Evolutionary conservation across 208 protist species (phyloP).

Genomic region (Trypanosoma melophagium): DNA sequence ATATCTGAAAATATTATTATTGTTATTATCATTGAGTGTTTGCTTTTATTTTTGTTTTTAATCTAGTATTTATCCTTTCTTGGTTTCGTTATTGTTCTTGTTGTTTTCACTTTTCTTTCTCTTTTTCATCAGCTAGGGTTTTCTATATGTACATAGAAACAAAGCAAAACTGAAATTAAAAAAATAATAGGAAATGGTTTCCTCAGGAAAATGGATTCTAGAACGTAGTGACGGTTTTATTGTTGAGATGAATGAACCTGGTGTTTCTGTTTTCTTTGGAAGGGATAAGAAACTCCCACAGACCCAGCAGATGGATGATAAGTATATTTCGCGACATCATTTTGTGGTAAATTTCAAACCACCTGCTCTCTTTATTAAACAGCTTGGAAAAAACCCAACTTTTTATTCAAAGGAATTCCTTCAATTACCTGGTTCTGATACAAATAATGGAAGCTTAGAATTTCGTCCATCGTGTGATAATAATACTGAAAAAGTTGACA

Average conservation of each 20-base stretch:
- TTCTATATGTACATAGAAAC: not conserved
- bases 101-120: not conserved
- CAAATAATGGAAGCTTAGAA: slow-evolving; percentile 4
- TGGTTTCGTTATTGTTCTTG: not conserved
- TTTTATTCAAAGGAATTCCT: slow-evolving; percentile 42
- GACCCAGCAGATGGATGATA: slow-evolving; percentile 44
- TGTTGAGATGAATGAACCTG: slow-evolving; percentile 40
- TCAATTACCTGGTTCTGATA: slow-evolving; percentile 17
- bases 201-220: slow-evolving; percentile 47
- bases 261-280: slow-evolving; percentile 45
- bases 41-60: not conserved
- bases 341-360: slow-evolving; percentile 44
- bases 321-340: slow-evolving; percentile 74
- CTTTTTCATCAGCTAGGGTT: not conserved
- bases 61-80: not conserved
- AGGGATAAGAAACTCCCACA: slow-evolving; percentile 42
- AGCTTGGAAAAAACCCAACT: slow-evolving; percentile 69
- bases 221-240: slow-evolving; percentile 58
- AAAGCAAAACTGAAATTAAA: slow-evolving; percentile 5
- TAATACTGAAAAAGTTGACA: not conserved
- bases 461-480: slow-evolving; percentile 1
- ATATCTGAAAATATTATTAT: slow-evolving; percentile 8
- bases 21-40: not conserved
- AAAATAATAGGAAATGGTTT: slow-evolving; percentile 1
- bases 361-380: slow-evolving; percentile 36